Evolutionary conservation across 257 asterid genomes (phyloP), one percentile per base, ranked within the genome.

Genomic region (Lithospermum erythrorhizon): DNA sequence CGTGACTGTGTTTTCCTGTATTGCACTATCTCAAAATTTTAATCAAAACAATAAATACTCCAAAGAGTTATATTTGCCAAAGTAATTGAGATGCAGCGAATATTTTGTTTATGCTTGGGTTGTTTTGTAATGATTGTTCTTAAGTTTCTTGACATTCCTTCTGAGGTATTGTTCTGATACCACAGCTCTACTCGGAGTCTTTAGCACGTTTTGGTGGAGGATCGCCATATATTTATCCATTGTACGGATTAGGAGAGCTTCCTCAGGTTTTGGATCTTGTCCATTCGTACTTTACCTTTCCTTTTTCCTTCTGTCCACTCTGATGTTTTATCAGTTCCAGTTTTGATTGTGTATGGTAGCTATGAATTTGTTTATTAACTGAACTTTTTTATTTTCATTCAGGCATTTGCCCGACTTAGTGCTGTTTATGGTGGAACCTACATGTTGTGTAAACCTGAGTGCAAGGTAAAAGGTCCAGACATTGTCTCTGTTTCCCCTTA

Each of bases 351-450:
- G 63, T 19, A 35, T 3, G 22, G 45, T 35, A 51, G 52, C 47
- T 65, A 68, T 53, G 61, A 59, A 7, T 24, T 14, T 61, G 19
- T 63, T 32, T 47, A 27, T 52, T 24, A 21, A 29, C 11, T 52
- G 8, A 41, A 41, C 18, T 11, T 41, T 66, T 14, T 25, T 61
- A n/a, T 21, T 61, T 24, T 25, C 21, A 67, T 64, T 68, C 57
- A 90, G 97, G 97, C 90, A 66, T 90, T 90, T 76, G 97, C 97
- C 72, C 95, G 97, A 58, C 76, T 90, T 21, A 90, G 97, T 81
- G 97, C 97, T 63, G 97, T 90, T 57, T 90, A 87, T 74, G 97
- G 97, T 71, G 97, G 97, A 76, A 90, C 97, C 63, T 90, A 90
- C 76, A 90, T 90, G 97, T 70, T 90, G 88, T 78, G 72, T 72